phyloP scores from a whole-genome alignment of 2,329 filamentous ascomycete species.

The Botryotinia narcissicola region DNA sequence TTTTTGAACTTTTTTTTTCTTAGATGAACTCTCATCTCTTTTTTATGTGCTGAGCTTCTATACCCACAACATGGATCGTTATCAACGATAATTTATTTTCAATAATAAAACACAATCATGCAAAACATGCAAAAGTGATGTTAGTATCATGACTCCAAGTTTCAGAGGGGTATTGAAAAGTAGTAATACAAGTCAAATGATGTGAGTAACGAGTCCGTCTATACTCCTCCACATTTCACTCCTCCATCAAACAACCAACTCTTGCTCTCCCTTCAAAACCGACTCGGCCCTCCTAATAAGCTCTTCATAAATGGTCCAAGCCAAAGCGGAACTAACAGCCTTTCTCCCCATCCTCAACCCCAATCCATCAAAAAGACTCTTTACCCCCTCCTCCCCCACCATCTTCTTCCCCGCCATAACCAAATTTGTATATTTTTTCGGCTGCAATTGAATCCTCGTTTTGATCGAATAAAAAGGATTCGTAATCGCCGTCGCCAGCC shows the following conservation, averaged over 20 bases:
- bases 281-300: slow-evolving; percentile 68
- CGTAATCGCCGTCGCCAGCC: slow-evolving; percentile 79
- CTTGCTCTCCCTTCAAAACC: slow-evolving; percentile 23
- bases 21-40: slow-evolving; percentile 14
- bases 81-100: background rate
- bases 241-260: background rate
- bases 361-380: slow-evolving; percentile 81
- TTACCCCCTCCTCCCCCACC: slow-evolving; percentile 75
- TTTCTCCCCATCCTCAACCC: slow-evolving; percentile 86
- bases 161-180: background rate
- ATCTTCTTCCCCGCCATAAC: slow-evolving; percentile 73
- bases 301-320: slow-evolving; percentile 97
- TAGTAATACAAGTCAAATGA: background rate
- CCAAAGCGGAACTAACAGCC: slow-evolving; percentile 87
- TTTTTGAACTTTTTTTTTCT: background rate
- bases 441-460: slow-evolving; percentile 89
- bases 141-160: background rate
- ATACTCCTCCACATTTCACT: background rate
- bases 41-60: slow-evolving; percentile 7
- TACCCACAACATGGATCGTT: background rate
- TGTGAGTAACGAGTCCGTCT: background rate
- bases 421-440: slow-evolving; percentile 78
- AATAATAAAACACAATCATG: too few species aligned
- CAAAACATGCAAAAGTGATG: background rate
- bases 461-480: slow-evolving; percentile 98